Conservation (phyloP, 2,329 filamentous ascomycete genomes). For the Fonsecaea pedrosoi region DNA sequence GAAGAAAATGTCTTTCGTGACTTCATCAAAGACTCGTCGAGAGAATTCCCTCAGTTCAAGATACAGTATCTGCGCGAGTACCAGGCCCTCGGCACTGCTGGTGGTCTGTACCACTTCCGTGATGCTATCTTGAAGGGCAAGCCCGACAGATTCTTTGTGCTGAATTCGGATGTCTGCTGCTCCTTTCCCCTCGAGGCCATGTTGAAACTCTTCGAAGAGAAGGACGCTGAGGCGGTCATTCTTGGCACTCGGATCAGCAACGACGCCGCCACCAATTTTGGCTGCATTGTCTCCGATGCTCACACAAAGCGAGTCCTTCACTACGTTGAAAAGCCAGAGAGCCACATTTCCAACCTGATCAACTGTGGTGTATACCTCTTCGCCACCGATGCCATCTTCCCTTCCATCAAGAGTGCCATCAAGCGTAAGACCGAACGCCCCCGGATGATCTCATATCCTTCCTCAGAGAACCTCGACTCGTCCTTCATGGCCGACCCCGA, state of each 20-base stretch:
- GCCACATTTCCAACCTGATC: constrained; percentile 96
- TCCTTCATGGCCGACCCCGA: constrained; percentile 72
- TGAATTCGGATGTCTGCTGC: constrained; percentile 98
- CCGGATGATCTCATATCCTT: constrained; percentile 91
- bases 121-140: constrained; percentile 96
- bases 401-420: constrained; percentile 90
- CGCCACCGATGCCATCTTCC: constrained; percentile 93
- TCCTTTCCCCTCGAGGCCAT: constrained; percentile 96
- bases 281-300: constrained; percentile 93
- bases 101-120: constrained; percentile 97
- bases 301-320: constrained; percentile 95
- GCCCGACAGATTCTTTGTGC: constrained; percentile 93
- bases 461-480: constrained; percentile 86
- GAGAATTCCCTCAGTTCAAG: constrained; percentile 83
- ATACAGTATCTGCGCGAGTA: constrained; percentile 98
- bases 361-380: constrained; percentile 99
- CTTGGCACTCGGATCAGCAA: constrained; percentile 89
- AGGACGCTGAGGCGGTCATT: constrained; percentile 95
- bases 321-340: constrained; percentile 99
- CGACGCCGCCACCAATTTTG: constrained; percentile 93
- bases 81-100: constrained; percentile 91
- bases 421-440: constrained; percentile 93
- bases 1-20: constrained; percentile 96
- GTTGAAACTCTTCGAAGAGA: constrained; percentile 91
- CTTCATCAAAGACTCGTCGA: constrained; percentile 90